phyloP scores from a whole-genome alignment of 495 filamentous ascomycete genomes.

The Lasiosphaeris hirsuta region DNA sequence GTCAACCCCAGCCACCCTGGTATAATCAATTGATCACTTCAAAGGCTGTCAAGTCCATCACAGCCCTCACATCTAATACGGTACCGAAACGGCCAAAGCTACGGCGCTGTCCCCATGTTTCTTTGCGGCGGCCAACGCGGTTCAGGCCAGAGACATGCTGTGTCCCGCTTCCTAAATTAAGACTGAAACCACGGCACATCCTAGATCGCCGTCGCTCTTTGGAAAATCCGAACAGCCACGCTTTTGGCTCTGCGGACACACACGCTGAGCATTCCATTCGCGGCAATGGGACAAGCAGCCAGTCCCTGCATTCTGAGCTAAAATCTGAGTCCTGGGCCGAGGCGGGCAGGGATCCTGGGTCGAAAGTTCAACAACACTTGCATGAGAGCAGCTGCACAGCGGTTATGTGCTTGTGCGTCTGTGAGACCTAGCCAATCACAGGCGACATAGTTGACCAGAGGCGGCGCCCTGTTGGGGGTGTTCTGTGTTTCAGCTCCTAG shows the following conservation, averaged over 20 bases:
- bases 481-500: constrained; percentile 29
- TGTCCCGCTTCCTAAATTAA: constrained; percentile 17
- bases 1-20: no score
- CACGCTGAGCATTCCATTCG: background rate
- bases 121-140: no score
- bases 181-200: constrained; percentile 11
- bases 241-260: background rate
- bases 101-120: background rate
- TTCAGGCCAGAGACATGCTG: constrained; percentile 3
- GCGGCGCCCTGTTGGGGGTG: constrained; percentile 14
- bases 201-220: background rate
- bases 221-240: constrained; percentile 2
- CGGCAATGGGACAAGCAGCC: no score
- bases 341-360: constrained; percentile 31
- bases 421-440: constrained; percentile 27
- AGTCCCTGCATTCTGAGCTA: constrained; percentile 19
- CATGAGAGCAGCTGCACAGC: constrained; percentile 39
- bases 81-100: constrained; percentile 13
- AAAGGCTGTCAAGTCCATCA: no score
- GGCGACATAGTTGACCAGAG: background rate
- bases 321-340: constrained; percentile 19
- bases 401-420: constrained; percentile 40
- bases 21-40: no score
- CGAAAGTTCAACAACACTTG: constrained; percentile 30
- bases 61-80: no score